Evolutionary conservation across 768 basidiomycete species (phyloP), one percentile per base, ranked within the genome.

Genomic region (Termitomyces sp.): DNA sequence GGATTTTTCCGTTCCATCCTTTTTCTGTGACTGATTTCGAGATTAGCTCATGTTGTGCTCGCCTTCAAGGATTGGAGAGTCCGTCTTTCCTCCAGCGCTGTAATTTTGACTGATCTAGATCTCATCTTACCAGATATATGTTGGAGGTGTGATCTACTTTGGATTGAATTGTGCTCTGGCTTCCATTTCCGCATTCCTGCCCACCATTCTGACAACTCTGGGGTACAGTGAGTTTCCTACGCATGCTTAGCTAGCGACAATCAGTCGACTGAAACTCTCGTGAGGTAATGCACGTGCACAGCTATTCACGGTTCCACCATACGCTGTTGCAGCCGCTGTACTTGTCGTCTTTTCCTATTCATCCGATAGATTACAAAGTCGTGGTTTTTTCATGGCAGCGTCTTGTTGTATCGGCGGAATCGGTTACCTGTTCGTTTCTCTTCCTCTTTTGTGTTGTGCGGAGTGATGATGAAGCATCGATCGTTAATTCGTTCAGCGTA

Each of bases 171-270:
- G 80, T 49, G 85, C 88, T 21, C 71, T 91, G 15, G 84, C 87
- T n/a, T 87, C 89, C 9, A 87, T 87, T 35, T 84, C 85, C 22
- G 88, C 89, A 0, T 93, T 93, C 71, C 70, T 93, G 52, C 91
- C 91, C 2, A 92, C 89, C 2, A 89, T 93, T 62, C 81, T 93
- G 43, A 75, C 74, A 42, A 88, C 85, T 0, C 83, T 91, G 54
- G 87, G 87, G 34, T 84, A 78, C 60, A 80, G 88, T 89, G 54
- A 45, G 87, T 72, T 26, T 40, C 32, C n/a, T 24, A 40, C 28
- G 10, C 35, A 9, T 43, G 21, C 40, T 34, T 37, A 51, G 3
- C 45, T 17, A 11, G 19, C 35, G 35, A 14, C 26, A 22, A 30
- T 2, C n/a, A 30, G 60, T 21, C 35, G 10, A 28, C 54, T 61